Evolutionary conservation across 306 rosid species (phyloP), one percentile per base, ranked within the genome.

Genomic region (Trifolium dubium): DNA sequence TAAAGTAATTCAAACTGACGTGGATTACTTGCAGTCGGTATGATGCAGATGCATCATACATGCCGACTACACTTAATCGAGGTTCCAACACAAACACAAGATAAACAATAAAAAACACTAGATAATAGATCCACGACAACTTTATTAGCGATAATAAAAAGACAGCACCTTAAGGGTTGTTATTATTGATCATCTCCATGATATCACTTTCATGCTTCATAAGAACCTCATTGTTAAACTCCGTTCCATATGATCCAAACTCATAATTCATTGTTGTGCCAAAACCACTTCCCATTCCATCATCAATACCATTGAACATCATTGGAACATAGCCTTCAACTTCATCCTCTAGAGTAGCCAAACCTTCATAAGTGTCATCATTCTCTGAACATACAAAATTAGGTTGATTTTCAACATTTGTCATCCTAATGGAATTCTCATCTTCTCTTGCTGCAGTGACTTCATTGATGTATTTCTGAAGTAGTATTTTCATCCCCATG

Each of bases 391-490:
- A 71, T 17, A 58, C 75, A 4, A 5, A 8, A 34, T 39, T 15
- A 9, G 17, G 10, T 3, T 3, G n/a, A 10, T 9, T n/a, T 31
- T 12, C 63, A 0, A 43, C n/a, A 6, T 5, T 69, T 61, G 29
- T 17, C 32, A 37, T 15, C 32, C 5, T 64, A 49, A 15, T 28
- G 10, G 46, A 59, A n/a, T 72, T 51, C 39, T 67, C 9, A 0
- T 34, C 60, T 6, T 28, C 65, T 17, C 58, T 51, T 1, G 40
- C n/a, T 0, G 46, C 53, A 3, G 61, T 53, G 30, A 90, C 46
- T 56, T 83, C 53, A 64, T n/a, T 72, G 61, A 92, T 87, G 77
- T 92, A 92, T 39, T 37, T 60, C 35, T 86, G 87, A 49, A 92
- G 76, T n/a, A 74, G 67, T 0, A 81, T 47, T 23, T 23, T 23